These are phyloP conservation scores for Cercospora sp. DNA, from an alignment of 2,329 filamentous ascomycete genomes.

Conservation along the genomic window DNA sequence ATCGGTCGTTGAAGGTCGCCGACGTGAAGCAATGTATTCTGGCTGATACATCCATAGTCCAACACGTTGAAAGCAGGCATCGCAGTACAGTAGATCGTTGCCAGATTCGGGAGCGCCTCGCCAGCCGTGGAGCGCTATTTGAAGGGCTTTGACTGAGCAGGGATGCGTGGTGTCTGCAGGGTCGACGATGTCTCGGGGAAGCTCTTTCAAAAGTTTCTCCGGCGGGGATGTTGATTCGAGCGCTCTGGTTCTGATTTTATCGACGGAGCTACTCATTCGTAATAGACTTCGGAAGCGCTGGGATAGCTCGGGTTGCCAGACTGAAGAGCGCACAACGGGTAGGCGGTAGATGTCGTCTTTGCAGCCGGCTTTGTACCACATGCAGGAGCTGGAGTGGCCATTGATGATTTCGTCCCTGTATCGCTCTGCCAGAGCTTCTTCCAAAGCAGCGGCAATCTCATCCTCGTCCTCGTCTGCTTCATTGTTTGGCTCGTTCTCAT, in stretches of 20 bases:
- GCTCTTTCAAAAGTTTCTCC: slow-evolving; percentile 31
- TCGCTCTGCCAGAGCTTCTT: slow-evolving; percentile 69
- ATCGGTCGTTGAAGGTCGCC: slow-evolving; percentile 17
- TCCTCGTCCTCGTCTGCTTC: slow-evolving; percentile 51
- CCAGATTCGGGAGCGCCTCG: slow-evolving; percentile 58
- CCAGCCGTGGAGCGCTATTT: slow-evolving; percentile 50
- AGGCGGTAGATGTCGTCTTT: slow-evolving; percentile 71
- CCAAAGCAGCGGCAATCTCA: slow-evolving; percentile 44
- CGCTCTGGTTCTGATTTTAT: slow-evolving; percentile 27
- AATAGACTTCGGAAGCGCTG: slow-evolving; percentile 32
- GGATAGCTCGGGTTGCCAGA: slow-evolving; percentile 39
- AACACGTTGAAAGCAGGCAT: slow-evolving; percentile 81
- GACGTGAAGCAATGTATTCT: slow-evolving; percentile 40
- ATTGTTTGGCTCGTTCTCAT: slow-evolving; percentile 26
- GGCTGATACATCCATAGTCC: slow-evolving; percentile 92
- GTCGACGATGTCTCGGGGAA: slow-evolving; percentile 32
- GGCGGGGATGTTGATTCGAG: slow-evolving; percentile 17
- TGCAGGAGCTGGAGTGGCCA: slow-evolving; percentile 76
- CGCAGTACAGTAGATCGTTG: slow-evolving; percentile 74
- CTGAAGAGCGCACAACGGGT: slow-evolving; percentile 41
- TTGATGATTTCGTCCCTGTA: slow-evolving; percentile 72
- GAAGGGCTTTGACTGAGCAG: slow-evolving; percentile 30
- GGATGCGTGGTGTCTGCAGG: slow-evolving; percentile 12
- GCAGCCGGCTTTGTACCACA: slow-evolving; percentile 86
- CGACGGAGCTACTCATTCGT: slow-evolving; percentile 31